Conservation (phyloP, 139 green algal genomes). For the Chlorella sorokiniana region DNA sequence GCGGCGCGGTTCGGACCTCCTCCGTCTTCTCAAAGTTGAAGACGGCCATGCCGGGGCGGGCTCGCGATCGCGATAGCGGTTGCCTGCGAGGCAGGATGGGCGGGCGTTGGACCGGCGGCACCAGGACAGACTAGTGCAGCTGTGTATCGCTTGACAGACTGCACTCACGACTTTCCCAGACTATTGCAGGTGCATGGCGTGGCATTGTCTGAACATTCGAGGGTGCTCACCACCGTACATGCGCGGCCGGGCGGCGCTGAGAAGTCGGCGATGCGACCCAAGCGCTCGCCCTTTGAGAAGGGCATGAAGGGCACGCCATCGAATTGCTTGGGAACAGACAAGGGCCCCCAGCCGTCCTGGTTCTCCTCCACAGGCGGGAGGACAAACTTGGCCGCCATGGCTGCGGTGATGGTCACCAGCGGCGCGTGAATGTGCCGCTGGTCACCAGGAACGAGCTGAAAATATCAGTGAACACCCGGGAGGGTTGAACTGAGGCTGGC, state of each 20-base stretch:
- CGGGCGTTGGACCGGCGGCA: background rate
- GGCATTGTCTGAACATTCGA: too few species aligned
- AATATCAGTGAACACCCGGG: too few species aligned
- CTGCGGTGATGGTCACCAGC: background rate
- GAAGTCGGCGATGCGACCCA: conserved; percentile 80
- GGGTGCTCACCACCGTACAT: conserved; percentile 7
- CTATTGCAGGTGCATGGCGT: background rate
- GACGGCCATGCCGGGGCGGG: conserved; percentile 61
- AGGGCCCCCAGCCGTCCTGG: conserved; percentile 87
- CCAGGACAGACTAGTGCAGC: background rate
- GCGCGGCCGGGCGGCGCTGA: conserved; percentile 8
- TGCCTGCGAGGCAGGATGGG: conserved; percentile 12
- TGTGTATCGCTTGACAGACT: too few species aligned
- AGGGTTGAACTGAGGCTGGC: too few species aligned
- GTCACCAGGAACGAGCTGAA: too few species aligned
- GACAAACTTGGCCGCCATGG: conserved; percentile 11
- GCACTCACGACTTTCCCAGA: background rate
- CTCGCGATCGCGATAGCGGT: conserved; percentile 46
- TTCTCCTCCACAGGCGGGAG: conserved; percentile 86
- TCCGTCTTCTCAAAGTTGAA: conserved; percentile 97
- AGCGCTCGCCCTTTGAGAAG: conserved; percentile 91
- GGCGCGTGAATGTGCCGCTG: background rate
- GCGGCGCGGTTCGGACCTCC: conserved; percentile 65
- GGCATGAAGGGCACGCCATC: conserved; percentile 94
- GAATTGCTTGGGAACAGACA: conserved; percentile 78